Conservation (phyloP, 1,284 basidiomycete genomes). For the Trichosporon sp. region DNA sequence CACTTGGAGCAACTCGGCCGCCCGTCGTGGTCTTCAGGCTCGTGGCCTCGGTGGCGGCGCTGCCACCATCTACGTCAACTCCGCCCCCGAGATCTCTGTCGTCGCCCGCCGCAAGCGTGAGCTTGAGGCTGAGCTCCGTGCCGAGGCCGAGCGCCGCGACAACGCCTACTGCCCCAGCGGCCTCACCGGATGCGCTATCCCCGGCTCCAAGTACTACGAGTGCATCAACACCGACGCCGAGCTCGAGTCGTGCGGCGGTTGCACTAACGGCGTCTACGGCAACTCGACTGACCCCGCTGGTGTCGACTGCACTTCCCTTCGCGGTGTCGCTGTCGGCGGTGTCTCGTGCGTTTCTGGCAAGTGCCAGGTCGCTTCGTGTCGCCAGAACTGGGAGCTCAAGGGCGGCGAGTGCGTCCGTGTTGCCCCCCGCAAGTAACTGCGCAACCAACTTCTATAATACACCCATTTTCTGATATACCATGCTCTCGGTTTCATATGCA, state of each 20-base stretch:
- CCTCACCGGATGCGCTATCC: conserved; percentile 3
- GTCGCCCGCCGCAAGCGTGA: background rate
- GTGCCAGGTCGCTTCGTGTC: conserved; percentile 18
- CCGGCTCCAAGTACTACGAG: conserved; percentile 20
- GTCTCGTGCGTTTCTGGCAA: conserved; percentile 16
- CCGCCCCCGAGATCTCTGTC: background rate
- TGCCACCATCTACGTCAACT: background rate
- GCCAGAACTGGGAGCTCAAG: conserved; percentile 14
- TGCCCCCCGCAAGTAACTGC: conserved; percentile 7
- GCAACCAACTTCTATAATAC: background rate
- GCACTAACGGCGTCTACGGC: conserved; percentile 12
- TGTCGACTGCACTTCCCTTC: conserved; percentile 22
- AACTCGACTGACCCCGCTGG: background rate
- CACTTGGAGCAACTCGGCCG: background rate
- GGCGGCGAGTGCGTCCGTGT: conserved; percentile 6
- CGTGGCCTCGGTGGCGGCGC: background rate
- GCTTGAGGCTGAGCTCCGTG: conserved; percentile 11
- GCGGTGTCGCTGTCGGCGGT: conserved; percentile 3
- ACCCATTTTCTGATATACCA: background rate
- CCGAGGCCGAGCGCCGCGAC: conserved; percentile 8
- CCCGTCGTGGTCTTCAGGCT: background rate
- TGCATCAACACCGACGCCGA: conserved; percentile 25
- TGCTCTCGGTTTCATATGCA: background rate
- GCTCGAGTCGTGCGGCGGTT: conserved; percentile 26
- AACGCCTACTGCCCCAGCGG: conserved; percentile 14